These are phyloP conservation scores for Tolypocladium amazonense DNA, from an alignment of 2,329 filamentous ascomycete genomes.

Conservation along the genomic window DNA sequence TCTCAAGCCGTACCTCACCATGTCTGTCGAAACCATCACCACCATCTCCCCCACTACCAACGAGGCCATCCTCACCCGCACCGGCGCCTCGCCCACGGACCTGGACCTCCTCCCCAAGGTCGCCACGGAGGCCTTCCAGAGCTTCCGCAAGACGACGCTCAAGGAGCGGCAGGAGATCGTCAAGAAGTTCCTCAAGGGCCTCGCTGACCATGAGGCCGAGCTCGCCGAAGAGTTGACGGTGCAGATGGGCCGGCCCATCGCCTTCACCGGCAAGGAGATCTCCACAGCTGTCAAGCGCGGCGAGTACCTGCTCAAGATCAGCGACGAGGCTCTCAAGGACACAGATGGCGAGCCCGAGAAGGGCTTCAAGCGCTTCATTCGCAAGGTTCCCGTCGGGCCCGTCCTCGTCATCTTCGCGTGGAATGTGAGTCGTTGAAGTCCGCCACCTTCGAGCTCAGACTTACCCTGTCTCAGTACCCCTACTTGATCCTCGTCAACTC, in stretches of 20 bases:
- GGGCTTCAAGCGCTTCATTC: conserved; percentile 84
- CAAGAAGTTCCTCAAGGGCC: conserved; percentile 62
- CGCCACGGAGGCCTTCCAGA: conserved; percentile 65
- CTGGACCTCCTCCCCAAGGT: conserved; percentile 60
- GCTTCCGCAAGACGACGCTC: conserved; percentile 66
- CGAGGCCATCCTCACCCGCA: conserved; percentile 69
- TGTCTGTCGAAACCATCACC: conserved; percentile 54
- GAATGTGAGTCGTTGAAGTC: conserved; percentile 58
- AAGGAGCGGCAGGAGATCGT: conserved; percentile 70
- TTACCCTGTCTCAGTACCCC: conserved; percentile 56
- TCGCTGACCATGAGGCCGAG: conserved; percentile 64
- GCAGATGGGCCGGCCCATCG: conserved; percentile 91
- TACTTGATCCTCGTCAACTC: conserved; percentile 92
- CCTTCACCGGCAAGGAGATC: conserved; percentile 76
- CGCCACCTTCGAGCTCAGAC: neutral
- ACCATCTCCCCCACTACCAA: conserved; percentile 91
- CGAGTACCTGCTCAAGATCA: conserved; percentile 78
- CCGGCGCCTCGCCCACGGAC: conserved; percentile 61
- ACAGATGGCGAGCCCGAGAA: conserved; percentile 74
- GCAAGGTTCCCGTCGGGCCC: conserved; percentile 78
- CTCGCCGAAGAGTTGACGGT: conserved; percentile 77
- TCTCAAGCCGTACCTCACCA: conserved; percentile 19
- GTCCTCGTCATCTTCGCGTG: conserved; percentile 87
- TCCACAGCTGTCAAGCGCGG: conserved; percentile 75
- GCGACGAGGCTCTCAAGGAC: conserved; percentile 66